Conservation (phyloP, 352 stramenopile genomes). For the Globisporangium orthogonon region DNA sequence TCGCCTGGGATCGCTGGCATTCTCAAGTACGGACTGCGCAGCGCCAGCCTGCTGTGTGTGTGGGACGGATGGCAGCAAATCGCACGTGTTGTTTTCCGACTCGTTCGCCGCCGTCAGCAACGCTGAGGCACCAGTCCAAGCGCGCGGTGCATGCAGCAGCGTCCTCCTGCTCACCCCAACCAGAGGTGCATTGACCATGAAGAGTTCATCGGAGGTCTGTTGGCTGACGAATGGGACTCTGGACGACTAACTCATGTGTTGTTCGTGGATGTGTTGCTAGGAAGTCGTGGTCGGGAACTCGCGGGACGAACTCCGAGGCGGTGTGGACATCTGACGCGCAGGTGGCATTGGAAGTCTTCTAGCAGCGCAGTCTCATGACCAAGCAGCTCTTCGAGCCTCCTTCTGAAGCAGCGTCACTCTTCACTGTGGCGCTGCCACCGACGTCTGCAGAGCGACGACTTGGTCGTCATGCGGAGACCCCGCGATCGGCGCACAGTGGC, state of each 20-base stretch:
- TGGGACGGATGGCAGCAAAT: background rate
- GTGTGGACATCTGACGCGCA: conserved; percentile 16
- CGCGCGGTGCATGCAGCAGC: conserved; percentile 10
- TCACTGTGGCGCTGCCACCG: conserved; percentile 8
- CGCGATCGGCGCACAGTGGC: too few relatives aligned
- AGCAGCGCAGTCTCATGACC: conserved; percentile 5
- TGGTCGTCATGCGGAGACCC: conserved; percentile 20
- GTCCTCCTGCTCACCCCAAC: conserved; percentile 1
- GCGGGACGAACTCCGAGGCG: conserved; percentile 13
- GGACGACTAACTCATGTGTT: background rate
- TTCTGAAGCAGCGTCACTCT: conserved; percentile 5
- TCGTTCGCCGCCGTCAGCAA: conserved; percentile 4
- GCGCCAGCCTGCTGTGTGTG: background rate
- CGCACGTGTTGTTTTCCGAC: conserved; percentile 3
- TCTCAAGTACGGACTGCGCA: conserved; percentile 6
- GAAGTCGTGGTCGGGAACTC: conserved; percentile 20
- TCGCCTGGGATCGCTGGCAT: conserved; percentile 2
- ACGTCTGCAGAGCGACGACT: conserved; percentile 5
- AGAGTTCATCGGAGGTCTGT: background rate
- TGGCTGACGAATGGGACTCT: background rate
- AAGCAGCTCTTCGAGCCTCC: conserved; percentile 14
- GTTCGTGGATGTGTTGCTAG: background rate
- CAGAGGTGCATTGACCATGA: background rate
- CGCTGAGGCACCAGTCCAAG: background rate
- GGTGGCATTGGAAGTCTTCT: conserved; percentile 19